These are phyloP conservation scores for Pseudogymnoascus sp. DNA, from an alignment of 2,329 filamentous ascomycete species.

Conservation along the genomic window DNA sequence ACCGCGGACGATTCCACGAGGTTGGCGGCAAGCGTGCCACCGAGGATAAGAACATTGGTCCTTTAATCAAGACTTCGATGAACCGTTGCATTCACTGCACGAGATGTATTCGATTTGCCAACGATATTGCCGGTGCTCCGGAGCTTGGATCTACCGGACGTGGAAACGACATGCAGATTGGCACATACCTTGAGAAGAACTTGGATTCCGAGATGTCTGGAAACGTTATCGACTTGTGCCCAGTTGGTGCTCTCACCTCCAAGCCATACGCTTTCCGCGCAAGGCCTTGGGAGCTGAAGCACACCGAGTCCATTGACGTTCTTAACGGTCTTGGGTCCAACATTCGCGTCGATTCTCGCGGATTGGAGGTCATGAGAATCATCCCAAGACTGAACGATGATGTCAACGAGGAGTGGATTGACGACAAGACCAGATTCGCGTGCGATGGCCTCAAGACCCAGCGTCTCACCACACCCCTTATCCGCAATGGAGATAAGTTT, in stretches of 20 bases:
- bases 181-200: slow-evolving; percentile 91
- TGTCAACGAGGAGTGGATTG: slow-evolving; percentile 99
- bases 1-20: slow-evolving; percentile 95
- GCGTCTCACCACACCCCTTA: slow-evolving; percentile 82
- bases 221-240: slow-evolving; percentile 97
- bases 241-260: slow-evolving; percentile 89
- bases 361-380: slow-evolving; percentile 92
- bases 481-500: slow-evolving; percentile 84
- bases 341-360: slow-evolving; percentile 86
- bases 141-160: slow-evolving; percentile 91
- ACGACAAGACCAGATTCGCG: slow-evolving; percentile 95
- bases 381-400: slow-evolving; percentile 92
- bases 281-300: slow-evolving; percentile 93
- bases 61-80: slow-evolving; percentile 98
- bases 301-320: slow-evolving; percentile 92
- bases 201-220: slow-evolving; percentile 91
- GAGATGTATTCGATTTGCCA: slow-evolving; percentile 93
- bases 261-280: slow-evolving; percentile 98
- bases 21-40: slow-evolving; percentile 91
- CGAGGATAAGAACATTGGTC: slow-evolving; percentile 98
- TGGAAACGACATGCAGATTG: slow-evolving; percentile 96
- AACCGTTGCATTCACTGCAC: slow-evolving; percentile 99
- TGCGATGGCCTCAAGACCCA: slow-evolving; percentile 96
- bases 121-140: slow-evolving; percentile 90
- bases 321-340: slow-evolving; percentile 88